Conservation (phyloP, 2,329 filamentous ascomycete species). For the Stagonosporopsis tanaceti region DNA sequence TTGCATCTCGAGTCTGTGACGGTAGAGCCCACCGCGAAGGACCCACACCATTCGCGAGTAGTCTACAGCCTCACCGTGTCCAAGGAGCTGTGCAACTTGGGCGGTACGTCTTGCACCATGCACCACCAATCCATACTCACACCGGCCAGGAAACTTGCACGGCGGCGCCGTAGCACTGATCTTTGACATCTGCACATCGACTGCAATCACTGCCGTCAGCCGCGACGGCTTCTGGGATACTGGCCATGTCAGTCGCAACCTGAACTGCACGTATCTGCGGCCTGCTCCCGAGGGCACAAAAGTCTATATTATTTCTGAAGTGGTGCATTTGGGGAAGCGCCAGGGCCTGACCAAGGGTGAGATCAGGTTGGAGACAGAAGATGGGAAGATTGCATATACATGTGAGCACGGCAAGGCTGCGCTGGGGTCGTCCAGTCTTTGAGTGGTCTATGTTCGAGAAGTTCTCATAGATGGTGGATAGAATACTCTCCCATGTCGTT, state of each 20-base stretch:
- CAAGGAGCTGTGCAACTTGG: conserved; percentile 54
- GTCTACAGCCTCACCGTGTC: conserved; percentile 57
- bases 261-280: conserved; percentile 57
- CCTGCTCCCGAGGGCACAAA: conserved; percentile 52
- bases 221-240: conserved; percentile 53
- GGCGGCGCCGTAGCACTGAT: conserved; percentile 63
- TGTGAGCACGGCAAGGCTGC: conserved; percentile 51
- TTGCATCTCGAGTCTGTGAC: conserved; percentile 48
- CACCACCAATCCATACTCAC: neutral
- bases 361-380: conserved; percentile 48
- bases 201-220: conserved; percentile 45
- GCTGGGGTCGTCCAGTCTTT: conserved; percentile 34
- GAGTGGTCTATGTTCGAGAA: neutral
- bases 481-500: neutral
- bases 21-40: conserved; percentile 32
- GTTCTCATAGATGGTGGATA: neutral
- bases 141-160: conserved; percentile 54
- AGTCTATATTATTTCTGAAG: conserved; percentile 54
- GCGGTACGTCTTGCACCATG: conserved; percentile 12
- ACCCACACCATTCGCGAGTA: conserved; percentile 47
- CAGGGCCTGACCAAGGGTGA: conserved; percentile 51
- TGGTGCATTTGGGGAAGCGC: conserved; percentile 54
- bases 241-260: conserved; percentile 48
- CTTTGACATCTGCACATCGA: conserved; percentile 62
- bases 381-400: conserved; percentile 50